Evolutionary conservation across 306 rosid species (phyloP).

Genomic region (Spatholobus suberectus): DNA sequence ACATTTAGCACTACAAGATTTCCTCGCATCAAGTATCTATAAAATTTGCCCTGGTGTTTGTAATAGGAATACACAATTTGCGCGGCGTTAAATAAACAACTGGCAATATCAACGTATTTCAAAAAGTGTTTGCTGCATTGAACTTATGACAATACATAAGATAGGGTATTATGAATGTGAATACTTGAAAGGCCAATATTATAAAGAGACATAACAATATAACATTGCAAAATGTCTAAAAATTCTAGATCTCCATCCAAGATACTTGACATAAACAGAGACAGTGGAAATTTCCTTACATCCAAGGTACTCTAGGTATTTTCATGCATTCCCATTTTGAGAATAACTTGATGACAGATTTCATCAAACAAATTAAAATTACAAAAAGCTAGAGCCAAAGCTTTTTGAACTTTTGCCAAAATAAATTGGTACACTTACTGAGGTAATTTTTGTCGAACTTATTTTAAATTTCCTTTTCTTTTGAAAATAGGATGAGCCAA

Average conservation of each 20-base stretch:
- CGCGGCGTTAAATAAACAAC: too few relatives aligned
- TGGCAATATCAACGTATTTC: too few relatives aligned
- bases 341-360: not conserved
- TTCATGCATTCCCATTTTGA: not conserved
- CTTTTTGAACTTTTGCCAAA: not conserved
- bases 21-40: not conserved
- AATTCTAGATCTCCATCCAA: not conserved
- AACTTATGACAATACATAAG: too few relatives aligned
- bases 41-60: too few relatives aligned
- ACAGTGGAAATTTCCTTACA: not conserved
- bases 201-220: not conserved
- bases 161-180: not conserved
- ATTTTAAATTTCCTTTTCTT: too few relatives aligned
- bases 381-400: not conserved
- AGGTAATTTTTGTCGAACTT: not conserved
- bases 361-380: not conserved
- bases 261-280: not conserved
- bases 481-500: not conserved
- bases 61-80: too few relatives aligned
- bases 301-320: not conserved
- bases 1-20: not conserved
- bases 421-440: not conserved
- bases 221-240: not conserved
- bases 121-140: not conserved
- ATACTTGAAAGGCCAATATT: not conserved